Percentiles rank a stretch among this genome's conserved stretches.
Evolutionary conservation across 2,329 filamentous ascomycete species (phyloP).

Genomic region (Fusarium liriodendri): DNA sequence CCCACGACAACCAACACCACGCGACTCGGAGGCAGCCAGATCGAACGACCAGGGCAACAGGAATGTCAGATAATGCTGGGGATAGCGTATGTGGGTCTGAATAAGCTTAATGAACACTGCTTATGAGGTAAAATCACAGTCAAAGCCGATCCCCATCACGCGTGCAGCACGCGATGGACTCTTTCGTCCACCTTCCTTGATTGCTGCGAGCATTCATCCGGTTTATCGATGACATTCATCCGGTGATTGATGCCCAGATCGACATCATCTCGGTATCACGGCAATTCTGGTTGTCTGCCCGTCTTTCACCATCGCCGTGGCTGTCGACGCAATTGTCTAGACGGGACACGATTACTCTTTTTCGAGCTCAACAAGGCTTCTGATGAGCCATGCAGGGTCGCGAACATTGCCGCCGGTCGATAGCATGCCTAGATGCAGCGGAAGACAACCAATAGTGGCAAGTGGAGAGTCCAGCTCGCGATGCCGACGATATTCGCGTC

Average conservation of each 20-base stretch:
- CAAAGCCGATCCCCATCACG: background rate
- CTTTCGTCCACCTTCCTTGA: background rate
- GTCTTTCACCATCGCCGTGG: constrained; percentile 39
- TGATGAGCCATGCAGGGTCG: background rate
- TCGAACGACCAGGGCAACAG: background rate
- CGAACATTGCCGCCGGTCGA: background rate
- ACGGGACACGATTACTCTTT: constrained; percentile 3
- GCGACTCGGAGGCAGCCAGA: background rate
- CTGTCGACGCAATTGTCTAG: constrained; percentile 37
- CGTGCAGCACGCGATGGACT: background rate
- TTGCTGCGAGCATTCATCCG: background rate
- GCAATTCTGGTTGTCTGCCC: background rate
- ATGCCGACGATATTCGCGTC: constrained; percentile 16
- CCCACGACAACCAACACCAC: constrained; percentile 3
- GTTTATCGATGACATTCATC: background rate
- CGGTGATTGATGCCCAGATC: constrained; percentile 9
- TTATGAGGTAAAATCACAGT: constrained; percentile 14
- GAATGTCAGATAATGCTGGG: constrained; percentile 5
- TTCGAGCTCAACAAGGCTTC: background rate
- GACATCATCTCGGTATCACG: constrained; percentile 6
- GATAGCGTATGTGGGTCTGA: constrained; percentile 25
- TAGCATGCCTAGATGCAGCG: background rate
- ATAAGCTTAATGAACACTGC: constrained; percentile 32
- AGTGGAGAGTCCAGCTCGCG: constrained; percentile 15
- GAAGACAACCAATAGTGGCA: constrained; percentile 23